phyloP scores from a whole-genome alignment of 768 basidiomycete genomes.

The Lactarius quietus region DNA sequence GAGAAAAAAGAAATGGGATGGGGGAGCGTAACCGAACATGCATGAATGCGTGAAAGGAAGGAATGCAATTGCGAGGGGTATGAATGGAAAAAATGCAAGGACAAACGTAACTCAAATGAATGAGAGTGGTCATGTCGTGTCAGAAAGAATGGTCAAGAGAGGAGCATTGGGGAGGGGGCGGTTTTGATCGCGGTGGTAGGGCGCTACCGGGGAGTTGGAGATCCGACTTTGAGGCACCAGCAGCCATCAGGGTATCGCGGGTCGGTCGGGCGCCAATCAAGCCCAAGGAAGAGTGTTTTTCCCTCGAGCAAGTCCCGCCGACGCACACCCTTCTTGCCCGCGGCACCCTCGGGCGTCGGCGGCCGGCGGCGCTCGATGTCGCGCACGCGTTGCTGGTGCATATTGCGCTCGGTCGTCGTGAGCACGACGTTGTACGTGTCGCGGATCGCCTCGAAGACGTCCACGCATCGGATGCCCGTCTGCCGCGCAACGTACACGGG shows the following conservation, averaged over 20 bases:
- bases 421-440: conserved; percentile 45
- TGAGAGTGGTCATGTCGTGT: neutral
- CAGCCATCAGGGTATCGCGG: conserved; percentile 21
- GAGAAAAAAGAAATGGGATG: neutral
- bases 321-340: conserved; percentile 42
- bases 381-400: conserved; percentile 25
- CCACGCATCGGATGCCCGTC: conserved; percentile 48
- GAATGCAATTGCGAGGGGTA: conserved; percentile 1
- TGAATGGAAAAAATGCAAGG: neutral
- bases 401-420: conserved; percentile 41
- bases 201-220: conserved; percentile 1
- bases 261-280: conserved; percentile 31
- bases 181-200: neutral
- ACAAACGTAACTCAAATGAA: neutral
- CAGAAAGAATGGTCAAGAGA: neutral
- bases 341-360: conserved; percentile 33
- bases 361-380: conserved; percentile 39
- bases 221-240: conserved; percentile 25
- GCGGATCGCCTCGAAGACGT: conserved; percentile 58
- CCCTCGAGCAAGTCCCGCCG: conserved; percentile 55
- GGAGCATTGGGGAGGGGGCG: neutral
- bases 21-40: neutral
- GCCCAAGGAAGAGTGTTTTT: conserved; percentile 50
- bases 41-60: neutral
- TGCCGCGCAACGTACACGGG: conserved; percentile 42